Percentiles rank a stretch among this genome's conserved stretches.
Conservation (phyloP, 2,329 filamentous ascomycete genomes). For the Fusarium newnesense region DNA sequence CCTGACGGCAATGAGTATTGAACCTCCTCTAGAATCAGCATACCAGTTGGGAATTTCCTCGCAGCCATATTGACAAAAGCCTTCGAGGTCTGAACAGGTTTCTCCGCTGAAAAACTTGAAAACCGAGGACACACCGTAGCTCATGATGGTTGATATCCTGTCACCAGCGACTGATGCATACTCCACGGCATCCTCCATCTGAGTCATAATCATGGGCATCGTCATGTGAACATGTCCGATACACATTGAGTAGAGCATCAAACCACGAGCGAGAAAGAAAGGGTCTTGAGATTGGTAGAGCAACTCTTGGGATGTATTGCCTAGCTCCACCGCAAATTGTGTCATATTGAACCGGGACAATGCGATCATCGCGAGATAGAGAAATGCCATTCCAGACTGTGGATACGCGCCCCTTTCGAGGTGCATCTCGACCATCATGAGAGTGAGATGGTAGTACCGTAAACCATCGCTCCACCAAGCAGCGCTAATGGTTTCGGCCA, state of each 20-base stretch:
- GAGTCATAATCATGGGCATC: slow-evolving; percentile 65
- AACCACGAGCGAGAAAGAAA: slow-evolving; percentile 74
- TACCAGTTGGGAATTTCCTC: slow-evolving; percentile 80
- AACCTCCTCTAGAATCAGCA: slow-evolving; percentile 76
- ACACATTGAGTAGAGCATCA: slow-evolving; percentile 76
- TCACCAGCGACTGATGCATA: slow-evolving; percentile 75
- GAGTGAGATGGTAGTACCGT: slow-evolving; percentile 76
- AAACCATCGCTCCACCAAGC: slow-evolving; percentile 79
- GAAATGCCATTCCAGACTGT: slow-evolving; percentile 74
- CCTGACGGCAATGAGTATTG: slow-evolving; percentile 71
- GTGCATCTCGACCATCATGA: slow-evolving; percentile 75
- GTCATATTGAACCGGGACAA: slow-evolving; percentile 77
- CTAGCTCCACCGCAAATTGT: slow-evolving; percentile 73
- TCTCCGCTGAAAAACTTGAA: slow-evolving; percentile 77
- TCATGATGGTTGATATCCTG: slow-evolving; percentile 76
- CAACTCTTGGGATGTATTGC: slow-evolving; percentile 70
- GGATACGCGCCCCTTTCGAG: slow-evolving; percentile 72
- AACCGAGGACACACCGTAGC: slow-evolving; percentile 73
- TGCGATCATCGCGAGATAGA: slow-evolving; percentile 75
- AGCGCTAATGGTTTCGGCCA: slow-evolving; percentile 75
- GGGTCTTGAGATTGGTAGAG: slow-evolving; percentile 71
- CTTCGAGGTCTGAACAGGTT: slow-evolving; percentile 75
- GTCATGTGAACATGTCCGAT: slow-evolving; percentile 75
- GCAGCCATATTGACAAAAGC: slow-evolving; percentile 76
- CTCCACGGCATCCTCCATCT: slow-evolving; percentile 74